A percentile compares a stretch with the other conserved stretches of the same genome.
Conservation (phyloP, 345 rosid genomes). For the Salix caprea region DNA sequence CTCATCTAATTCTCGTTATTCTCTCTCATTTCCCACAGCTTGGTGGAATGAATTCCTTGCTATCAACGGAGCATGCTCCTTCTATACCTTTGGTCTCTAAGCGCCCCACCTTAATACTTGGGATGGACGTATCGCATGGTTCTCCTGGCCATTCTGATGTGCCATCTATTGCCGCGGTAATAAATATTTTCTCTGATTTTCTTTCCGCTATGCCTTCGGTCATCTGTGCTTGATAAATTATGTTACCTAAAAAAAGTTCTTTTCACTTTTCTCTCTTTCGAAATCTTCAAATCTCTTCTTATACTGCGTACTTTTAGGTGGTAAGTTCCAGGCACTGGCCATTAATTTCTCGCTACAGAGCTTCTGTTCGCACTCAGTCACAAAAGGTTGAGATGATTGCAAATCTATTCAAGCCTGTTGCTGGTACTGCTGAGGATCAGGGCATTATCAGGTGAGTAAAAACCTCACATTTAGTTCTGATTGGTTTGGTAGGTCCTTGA, state of each 20-base stretch:
- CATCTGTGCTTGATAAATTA: neutral
- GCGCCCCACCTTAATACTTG: constrained; percentile 69
- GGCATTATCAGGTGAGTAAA: too few species aligned
- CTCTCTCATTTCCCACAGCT: constrained; percentile 38
- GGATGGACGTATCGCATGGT: constrained; percentile 43
- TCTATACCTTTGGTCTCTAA: constrained; percentile 56
- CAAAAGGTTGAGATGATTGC: constrained; percentile 10
- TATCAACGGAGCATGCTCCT: constrained; percentile 55
- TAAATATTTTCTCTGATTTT: neutral
- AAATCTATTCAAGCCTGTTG: constrained; percentile 7
- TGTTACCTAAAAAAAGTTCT: neutral
- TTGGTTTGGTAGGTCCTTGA: too few species aligned
- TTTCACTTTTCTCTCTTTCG: neutral
- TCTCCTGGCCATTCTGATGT: constrained; percentile 79
- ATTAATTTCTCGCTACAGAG: constrained; percentile 11
- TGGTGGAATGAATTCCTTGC: constrained; percentile 72
- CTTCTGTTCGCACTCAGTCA: constrained; percentile 6
- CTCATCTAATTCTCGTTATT: neutral
- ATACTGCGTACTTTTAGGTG: constrained; percentile 13
- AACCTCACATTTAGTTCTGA: too few species aligned
- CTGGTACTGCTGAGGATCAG: neutral
- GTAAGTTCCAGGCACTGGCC: constrained; percentile 33
- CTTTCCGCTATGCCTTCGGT: neutral
- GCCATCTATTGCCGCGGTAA: constrained; percentile 91
- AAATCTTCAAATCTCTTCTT: neutral